Conservation (phyloP, 2,329 filamentous ascomycete species). For the Colletotrichum sp. region DNA sequence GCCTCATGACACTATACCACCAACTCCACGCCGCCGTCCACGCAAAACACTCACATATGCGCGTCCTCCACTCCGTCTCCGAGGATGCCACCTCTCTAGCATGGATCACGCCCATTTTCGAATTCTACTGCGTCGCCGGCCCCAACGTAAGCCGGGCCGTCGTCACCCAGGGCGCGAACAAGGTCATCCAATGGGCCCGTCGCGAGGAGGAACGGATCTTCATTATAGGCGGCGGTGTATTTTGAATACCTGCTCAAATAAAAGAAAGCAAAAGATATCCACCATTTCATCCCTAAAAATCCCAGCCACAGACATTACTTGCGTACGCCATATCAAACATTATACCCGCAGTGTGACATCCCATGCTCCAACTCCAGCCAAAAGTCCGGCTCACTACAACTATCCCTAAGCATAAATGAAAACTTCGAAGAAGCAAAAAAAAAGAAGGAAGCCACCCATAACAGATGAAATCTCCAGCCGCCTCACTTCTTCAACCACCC, state of each 20-base stretch:
- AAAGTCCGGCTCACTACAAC: background rate
- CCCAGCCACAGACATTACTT: background rate
- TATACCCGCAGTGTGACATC: background rate
- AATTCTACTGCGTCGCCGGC: constrained; percentile 93
- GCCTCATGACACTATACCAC: constrained; percentile 85
- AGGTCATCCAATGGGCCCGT: constrained; percentile 89
- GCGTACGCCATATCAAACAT: background rate
- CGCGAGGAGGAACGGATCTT: constrained; percentile 93
- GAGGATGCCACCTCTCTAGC: constrained; percentile 81
- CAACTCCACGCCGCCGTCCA: constrained; percentile 86
- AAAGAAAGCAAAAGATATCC: background rate
- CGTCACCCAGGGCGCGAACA: constrained; percentile 85
- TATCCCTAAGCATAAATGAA: too few species aligned
- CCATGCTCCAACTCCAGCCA: background rate
- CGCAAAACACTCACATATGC: constrained; percentile 81
- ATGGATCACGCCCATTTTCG: constrained; percentile 90
- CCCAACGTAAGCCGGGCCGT: constrained; percentile 68
- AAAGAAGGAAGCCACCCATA: background rate
- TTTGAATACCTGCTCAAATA: constrained; percentile 40
- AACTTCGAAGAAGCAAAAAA: accelerated
- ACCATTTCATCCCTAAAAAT: background rate
- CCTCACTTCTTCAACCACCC: background rate
- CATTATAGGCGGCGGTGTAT: constrained; percentile 96
- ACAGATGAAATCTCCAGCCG: background rate
- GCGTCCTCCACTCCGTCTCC: constrained; percentile 81